phyloP scores from a whole-genome alignment of 208 protist species.

The Acanthamoeba rhysodes region DNA sequence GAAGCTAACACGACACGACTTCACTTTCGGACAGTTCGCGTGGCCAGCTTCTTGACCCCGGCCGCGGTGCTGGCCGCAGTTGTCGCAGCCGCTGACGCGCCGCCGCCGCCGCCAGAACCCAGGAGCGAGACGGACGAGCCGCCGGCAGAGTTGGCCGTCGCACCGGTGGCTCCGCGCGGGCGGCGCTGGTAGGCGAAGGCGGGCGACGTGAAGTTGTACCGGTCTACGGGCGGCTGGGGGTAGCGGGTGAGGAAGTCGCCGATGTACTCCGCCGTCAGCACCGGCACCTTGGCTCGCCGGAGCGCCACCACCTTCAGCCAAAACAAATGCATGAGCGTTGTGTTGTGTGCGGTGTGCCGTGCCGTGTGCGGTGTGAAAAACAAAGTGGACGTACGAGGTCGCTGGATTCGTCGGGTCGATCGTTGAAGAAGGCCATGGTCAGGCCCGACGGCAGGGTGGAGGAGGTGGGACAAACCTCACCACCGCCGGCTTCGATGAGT shows the following conservation, averaged over 20 bases:
- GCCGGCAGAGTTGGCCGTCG: too few species aligned
- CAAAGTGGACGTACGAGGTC: neutral
- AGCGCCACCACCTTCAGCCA: neutral
- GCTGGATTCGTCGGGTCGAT: neutral
- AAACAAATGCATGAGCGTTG: too few species aligned
- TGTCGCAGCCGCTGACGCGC: too few species aligned
- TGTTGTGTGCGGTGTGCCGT: too few species aligned
- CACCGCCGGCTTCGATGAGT: neutral
- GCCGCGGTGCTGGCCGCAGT: too few species aligned
- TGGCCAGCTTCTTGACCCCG: too few species aligned
- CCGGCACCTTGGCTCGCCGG: neutral
- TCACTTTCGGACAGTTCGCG: too few species aligned
- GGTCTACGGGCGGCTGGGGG: neutral
- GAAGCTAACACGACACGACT: too few species aligned
- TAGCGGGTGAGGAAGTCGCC: constrained; percentile 25
- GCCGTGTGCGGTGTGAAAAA: too few species aligned
- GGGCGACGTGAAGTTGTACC: constrained; percentile 37
- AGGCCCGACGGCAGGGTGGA: neutral
- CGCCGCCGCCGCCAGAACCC: too few species aligned
- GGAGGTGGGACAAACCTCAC: neutral
- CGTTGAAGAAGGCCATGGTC: neutral
- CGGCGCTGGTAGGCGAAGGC: neutral
- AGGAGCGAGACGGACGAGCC: too few species aligned
- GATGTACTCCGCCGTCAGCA: constrained; percentile 5
- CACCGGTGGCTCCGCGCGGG: too few species aligned